Evolutionary conservation across 805 yeast genomes (phyloP).

Genomic region (Saccharomycopsis javanensis): DNA sequence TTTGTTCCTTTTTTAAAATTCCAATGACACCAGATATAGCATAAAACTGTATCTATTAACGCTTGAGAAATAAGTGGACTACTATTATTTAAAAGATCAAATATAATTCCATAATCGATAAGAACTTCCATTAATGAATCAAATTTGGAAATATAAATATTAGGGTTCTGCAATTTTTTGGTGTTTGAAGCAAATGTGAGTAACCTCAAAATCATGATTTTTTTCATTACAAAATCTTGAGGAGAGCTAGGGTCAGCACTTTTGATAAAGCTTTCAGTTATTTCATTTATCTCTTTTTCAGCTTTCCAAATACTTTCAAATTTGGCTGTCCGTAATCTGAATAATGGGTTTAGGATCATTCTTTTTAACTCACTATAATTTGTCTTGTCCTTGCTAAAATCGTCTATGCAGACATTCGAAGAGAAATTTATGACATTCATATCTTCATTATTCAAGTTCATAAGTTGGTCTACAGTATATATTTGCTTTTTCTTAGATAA

Average conservation of each 20-base stretch:
- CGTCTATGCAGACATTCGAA: neutral
- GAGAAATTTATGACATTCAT: neutral
- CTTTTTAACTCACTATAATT: neutral
- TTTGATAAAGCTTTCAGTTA: conserved; percentile 15
- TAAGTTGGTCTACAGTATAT: conserved; percentile 14
- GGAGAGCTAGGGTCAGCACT: neutral
- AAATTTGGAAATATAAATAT: conserved; percentile 31
- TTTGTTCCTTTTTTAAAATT: conserved; percentile 21
- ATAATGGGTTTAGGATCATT: conserved; percentile 8
- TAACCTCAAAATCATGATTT: conserved; percentile 26
- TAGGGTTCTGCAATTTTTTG: conserved; percentile 27
- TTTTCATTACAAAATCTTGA: conserved; percentile 23
- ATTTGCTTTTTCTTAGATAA: neutral
- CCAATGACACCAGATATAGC: conserved; percentile 41
- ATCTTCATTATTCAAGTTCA: neutral
- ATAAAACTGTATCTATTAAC: conserved; percentile 33
- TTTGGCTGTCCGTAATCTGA: conserved; percentile 12
- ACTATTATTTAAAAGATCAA: conserved; percentile 25
- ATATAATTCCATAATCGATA: conserved; percentile 31
- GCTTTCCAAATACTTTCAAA: conserved; percentile 25
- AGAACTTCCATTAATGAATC: conserved; percentile 32
- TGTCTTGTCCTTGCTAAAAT: neutral
- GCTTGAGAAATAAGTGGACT: conserved; percentile 24
- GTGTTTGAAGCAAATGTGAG: conserved; percentile 29
- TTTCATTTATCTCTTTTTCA: conserved; percentile 23